Conservation (phyloP, 2,329 filamentous ascomycete species). For the Myriosclerotinia scirpicola region DNA sequence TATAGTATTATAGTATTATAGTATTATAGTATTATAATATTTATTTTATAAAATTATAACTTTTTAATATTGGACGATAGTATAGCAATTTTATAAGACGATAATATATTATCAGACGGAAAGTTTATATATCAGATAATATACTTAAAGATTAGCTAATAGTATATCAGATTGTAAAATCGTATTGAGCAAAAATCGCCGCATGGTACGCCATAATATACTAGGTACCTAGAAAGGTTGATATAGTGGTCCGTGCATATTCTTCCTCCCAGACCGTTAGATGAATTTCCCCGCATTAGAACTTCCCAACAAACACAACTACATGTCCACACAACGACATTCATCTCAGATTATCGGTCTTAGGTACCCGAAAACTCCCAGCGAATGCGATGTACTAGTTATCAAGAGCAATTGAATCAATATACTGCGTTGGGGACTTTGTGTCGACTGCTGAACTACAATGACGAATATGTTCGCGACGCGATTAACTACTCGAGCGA, state of each 20-base stretch:
- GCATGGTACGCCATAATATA: too few species aligned
- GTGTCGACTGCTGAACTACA: neutral
- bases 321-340: neutral
- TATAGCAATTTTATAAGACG: too few species aligned
- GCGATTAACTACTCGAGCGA: neutral
- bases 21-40: too few species aligned
- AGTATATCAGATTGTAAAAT: too few species aligned
- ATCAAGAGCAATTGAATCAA: neutral
- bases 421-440: neutral
- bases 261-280: neutral
- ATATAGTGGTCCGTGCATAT: neutral
- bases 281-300: slow-evolving; percentile 10
- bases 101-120: too few species aligned
- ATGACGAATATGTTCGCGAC: neutral
- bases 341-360: neutral
- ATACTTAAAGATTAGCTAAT: too few species aligned
- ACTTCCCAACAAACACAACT: neutral
- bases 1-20: too few species aligned
- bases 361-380: neutral
- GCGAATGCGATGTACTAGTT: neutral
- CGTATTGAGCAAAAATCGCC: too few species aligned
- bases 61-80: too few species aligned
- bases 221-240: too few species aligned
- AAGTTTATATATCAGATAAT: too few species aligned
- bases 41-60: too few species aligned